Conservation (phyloP, 2,329 filamentous ascomycete genomes). For the Aspergillus luchuensis region DNA sequence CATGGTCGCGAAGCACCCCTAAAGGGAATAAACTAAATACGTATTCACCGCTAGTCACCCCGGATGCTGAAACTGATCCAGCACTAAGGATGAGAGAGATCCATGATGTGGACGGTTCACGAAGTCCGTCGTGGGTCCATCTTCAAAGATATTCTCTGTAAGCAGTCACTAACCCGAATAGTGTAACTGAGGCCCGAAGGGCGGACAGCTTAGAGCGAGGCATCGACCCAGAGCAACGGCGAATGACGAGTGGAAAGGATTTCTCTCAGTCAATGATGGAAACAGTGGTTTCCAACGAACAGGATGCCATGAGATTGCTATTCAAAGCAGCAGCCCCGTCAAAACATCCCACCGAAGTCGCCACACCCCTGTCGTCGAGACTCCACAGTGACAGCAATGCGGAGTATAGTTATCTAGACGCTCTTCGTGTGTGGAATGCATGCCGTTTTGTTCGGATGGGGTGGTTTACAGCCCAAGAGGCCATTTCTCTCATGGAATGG, state of each 20-base stretch:
- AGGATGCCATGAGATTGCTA: slow-evolving; percentile 53
- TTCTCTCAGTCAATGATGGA: slow-evolving; percentile 47
- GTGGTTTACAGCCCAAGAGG: slow-evolving; percentile 57
- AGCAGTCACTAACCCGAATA: not conserved
- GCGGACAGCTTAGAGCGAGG: not conserved
- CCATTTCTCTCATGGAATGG: slow-evolving; percentile 52
- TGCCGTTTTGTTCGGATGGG: slow-evolving; percentile 57
- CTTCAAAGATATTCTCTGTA: not conserved
- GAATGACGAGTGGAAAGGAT: not conserved
- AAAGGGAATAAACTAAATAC: not conserved
- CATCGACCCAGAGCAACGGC: too few relatives aligned
- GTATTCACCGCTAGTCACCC: not conserved
- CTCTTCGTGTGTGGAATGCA: slow-evolving; percentile 49
- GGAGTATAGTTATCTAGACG: slow-evolving; percentile 20
- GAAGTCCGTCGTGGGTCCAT: not conserved
- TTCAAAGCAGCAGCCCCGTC: slow-evolving; percentile 50
- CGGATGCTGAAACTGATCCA: not conserved
- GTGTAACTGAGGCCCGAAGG: not conserved
- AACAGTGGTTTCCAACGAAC: slow-evolving; percentile 54
- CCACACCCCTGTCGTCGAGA: not conserved
- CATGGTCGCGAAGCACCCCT: slow-evolving; percentile 24
- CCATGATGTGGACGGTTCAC: not conserved
- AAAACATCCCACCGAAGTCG: slow-evolving; percentile 35
- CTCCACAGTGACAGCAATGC: not conserved
- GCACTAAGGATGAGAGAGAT: not conserved